These are phyloP conservation scores for Breviolum minutum DNA, from an alignment of 73 alveolate genomes.

Conservation along the genomic window DNA sequence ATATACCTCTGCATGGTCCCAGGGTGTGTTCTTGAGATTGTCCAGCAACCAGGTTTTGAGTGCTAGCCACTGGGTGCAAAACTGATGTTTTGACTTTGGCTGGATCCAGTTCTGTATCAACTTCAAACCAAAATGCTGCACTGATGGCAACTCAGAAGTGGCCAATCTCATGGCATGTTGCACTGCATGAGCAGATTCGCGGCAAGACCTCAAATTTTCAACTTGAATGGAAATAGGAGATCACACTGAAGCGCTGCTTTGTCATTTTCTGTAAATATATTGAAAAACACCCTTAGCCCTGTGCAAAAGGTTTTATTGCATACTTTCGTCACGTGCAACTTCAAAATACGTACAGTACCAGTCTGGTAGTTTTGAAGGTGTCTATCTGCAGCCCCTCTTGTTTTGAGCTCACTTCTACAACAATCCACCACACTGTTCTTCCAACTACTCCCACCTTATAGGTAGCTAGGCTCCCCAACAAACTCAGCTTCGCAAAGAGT, in stretches of 20 bases:
- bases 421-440: background rate
- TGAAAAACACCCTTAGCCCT: background rate
- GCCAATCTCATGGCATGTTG: conserved; percentile 26
- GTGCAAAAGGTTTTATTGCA: background rate
- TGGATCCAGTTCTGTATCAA: background rate
- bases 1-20: background rate
- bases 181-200: background rate
- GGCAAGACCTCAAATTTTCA: conserved; percentile 6
- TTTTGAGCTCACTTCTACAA: background rate
- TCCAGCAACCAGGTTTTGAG: conserved; percentile 26
- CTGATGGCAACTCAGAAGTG: background rate
- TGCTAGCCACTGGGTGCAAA: background rate
- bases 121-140: conserved; percentile 47
- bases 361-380: background rate
- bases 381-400: background rate
- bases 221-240: too few species aligned
- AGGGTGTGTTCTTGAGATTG: too few species aligned
- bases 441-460: background rate
- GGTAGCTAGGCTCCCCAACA: background rate
- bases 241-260: background rate
- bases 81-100: background rate
- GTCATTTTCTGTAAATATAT: background rate
- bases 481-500: conserved; percentile 4
- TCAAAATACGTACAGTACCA: background rate
- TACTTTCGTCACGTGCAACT: background rate